Evolutionary conservation across 2,329 filamentous ascomycete genomes (phyloP).

Genomic region (Calonectria leucothoes): DNA sequence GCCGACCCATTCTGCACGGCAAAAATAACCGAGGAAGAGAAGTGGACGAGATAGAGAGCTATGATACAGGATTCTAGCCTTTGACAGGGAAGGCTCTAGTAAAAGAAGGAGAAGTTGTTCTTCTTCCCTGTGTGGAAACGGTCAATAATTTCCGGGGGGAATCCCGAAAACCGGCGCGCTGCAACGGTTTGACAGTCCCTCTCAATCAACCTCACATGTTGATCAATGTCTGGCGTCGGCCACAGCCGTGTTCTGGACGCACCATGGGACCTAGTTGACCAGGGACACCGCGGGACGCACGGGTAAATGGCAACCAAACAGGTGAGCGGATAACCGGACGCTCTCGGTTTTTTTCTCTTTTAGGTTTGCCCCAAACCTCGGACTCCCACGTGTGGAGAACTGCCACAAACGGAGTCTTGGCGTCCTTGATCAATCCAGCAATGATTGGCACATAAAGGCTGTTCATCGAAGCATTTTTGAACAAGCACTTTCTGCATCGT

Average conservation of each 20-base stretch:
- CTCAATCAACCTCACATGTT: not conserved
- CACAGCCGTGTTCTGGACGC: not conserved
- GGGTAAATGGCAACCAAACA: not conserved
- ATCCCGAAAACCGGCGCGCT: not conserved
- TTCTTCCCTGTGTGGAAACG: too few relatives aligned
- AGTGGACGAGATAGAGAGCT: not conserved
- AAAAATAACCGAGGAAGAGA: not conserved
- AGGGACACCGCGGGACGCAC: not conserved
- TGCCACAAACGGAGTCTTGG: not conserved
- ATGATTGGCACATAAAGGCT: not conserved
- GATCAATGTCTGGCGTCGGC: not conserved
- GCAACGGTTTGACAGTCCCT: not conserved
- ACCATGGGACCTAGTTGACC: not conserved
- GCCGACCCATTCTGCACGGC: not conserved
- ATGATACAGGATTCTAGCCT: not conserved
- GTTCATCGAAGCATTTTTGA: not conserved
- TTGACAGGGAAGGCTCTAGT: too few relatives aligned
- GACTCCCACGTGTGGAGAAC: not conserved
- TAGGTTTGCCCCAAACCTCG: not conserved
- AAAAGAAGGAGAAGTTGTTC: not conserved
- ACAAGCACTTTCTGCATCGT: not conserved
- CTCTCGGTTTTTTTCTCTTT: not conserved
- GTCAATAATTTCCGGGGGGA: not conserved
- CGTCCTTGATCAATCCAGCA: not conserved
- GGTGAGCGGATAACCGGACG: not conserved